Base-by-base conservation (phyloP, 192 early-diverging fungal species). In the Gaertneriomyces sp. region DNA sequence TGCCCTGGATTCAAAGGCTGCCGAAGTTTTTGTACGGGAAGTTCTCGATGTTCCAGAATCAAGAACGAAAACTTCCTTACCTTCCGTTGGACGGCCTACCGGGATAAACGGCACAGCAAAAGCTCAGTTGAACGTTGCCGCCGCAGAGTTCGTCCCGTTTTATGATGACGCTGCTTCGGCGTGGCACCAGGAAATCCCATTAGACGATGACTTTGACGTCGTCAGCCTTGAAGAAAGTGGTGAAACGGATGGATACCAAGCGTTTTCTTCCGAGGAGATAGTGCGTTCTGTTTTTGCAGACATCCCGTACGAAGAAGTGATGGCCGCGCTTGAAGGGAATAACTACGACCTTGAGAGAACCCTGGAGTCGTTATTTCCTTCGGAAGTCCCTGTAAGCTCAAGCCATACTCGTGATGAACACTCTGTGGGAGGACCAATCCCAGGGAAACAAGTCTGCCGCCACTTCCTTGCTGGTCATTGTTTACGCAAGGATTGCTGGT, bases 401-500 rank as follows among this genome's bases (percentile, higher is more conserved):
- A 33, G 25, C 25, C 25, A 33, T 33, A 33, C 25, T 33, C 25
- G 25, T 33, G 25, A 33, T 33, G 25, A 33, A 2, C 25, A 33
- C 25, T 33, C 25, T 33, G 25, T 33, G 25, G 25, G 25, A 33
- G 25, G 25, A 33, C 25, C 25, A 33, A 33, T 14, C 7, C 40
- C 50, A 7, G 38, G 53, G 19, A 75, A 70, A 60, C 74, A 63
- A 53, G 74, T 83, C 7, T 83, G 81, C 66, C 66, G 81, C n/a
- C 81, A 83, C 72, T 75, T 78, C 43, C 58, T 81, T 7, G 63
- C 70, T 9, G 81, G 81, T 40, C 42, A 63, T 9, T 83, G 81
- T 60, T 75, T 63, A 19, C 41, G 81, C 19, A 53, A 60, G 8
- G 81, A 83, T 63, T 83, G 81, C 63, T 83, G 81, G 81, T 83